These are phyloP conservation scores for Colletotrichum sp. DNA, from an alignment of 2,329 filamentous ascomycete genomes.

Conservation along the genomic window DNA sequence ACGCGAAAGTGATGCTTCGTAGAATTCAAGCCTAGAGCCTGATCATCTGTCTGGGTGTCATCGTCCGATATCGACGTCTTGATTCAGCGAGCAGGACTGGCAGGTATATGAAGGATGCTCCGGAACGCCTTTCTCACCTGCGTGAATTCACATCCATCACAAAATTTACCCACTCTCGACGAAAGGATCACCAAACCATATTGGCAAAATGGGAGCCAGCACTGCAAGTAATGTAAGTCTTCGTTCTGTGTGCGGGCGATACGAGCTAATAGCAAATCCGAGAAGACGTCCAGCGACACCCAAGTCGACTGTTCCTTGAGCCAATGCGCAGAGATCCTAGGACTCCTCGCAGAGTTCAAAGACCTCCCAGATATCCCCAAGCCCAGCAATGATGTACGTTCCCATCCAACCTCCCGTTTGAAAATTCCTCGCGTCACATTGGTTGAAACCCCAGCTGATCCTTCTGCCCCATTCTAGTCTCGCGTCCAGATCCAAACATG, in stretches of 20 bases:
- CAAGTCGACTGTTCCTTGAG: background rate
- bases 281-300: background rate
- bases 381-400: background rate
- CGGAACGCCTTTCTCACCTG: background rate
- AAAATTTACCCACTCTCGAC: rapidly evolving
- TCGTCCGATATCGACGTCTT: background rate
- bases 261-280: background rate
- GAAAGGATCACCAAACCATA: background rate
- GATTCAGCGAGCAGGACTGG: background rate
- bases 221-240: background rate
- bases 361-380: background rate
- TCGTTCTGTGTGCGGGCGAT: background rate
- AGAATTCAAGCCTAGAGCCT: background rate
- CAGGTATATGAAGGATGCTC: background rate
- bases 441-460: background rate
- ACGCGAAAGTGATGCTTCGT: background rate
- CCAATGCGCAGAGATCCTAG: background rate
- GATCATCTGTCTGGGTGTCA: background rate
- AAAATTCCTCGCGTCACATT: background rate
- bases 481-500: background rate
- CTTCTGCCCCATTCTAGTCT: background rate
- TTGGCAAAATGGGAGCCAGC: background rate
- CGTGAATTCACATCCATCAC: background rate
- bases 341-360: background rate
- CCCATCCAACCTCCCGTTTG: background rate